Evolutionary conservation across 495 filamentous ascomycete genomes (phyloP), one percentile per base, ranked within the genome.

Genomic region (Penicillium egyptiacum): DNA sequence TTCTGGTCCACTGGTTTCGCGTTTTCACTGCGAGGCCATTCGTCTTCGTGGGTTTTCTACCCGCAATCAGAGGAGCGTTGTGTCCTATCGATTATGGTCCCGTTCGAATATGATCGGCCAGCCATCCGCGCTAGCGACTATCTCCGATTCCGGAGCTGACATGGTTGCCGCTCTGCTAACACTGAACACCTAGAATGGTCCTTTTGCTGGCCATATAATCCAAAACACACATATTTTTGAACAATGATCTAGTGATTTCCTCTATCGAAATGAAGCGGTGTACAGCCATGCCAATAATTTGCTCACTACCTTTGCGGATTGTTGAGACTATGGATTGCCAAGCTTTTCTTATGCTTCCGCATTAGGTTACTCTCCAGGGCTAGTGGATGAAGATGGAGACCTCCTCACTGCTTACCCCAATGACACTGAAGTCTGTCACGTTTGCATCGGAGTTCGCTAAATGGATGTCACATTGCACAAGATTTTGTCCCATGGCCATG

Each of bases 361-460:
- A 69, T 69, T 63, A n/a, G 66, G 66, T 44, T 14, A 45, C 40
- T 33, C 8, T 28, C 26, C 26, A 28, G 26, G 26, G 26, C 26
- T 40, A 23, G 57, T 65, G 66, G 35, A 39, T n/a, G 16, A 17
- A 39, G 35, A 39, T 17, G 35, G 61, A 50, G 31, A 46, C n/a
- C 33, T 11, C 33, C 4, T 47, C 33, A 23, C 42, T 37, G 7
- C 43, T 46, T 12, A 53, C 10, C 51, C 30, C 40, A 59, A 75
- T 71, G 72, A 63, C 55, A 74, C 71, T 55, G 49, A 62, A 52
- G 22, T 45, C 69, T 73, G 71, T 73, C 57, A 75, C 72, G 67
- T 67, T 70, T 58, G 52, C 56, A 59, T 61, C 54, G 57, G n/a
- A 43, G 17, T 55, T 45, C n/a, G 50, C 47, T 53, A 55, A 26